These are phyloP conservation scores for Fusarium buharicum DNA, from an alignment of 2,329 filamentous ascomycete species.

Conservation along the genomic window DNA sequence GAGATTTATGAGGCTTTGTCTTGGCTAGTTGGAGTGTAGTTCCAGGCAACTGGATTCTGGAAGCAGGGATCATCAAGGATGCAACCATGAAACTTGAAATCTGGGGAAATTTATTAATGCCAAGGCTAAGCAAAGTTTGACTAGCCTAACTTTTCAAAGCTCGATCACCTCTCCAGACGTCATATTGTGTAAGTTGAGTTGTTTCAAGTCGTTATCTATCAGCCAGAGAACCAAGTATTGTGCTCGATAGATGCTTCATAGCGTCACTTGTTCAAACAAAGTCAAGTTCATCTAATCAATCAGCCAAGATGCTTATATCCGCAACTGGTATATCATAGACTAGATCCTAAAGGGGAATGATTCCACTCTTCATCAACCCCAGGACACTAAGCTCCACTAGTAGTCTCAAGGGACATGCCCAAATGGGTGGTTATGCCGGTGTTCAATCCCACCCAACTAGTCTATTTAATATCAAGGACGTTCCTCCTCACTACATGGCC, in stretches of 20 bases:
- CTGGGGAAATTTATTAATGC: neutral
- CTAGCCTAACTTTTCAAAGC: neutral
- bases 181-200: neutral
- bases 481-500: slow-evolving; percentile 10
- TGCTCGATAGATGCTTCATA: neutral
- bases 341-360: neutral
- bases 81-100: neutral
- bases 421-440: neutral
- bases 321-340: neutral
- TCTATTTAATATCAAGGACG: slow-evolving; percentile 9
- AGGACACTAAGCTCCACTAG: slow-evolving; percentile 31
- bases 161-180: neutral
- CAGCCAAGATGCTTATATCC: slow-evolving; percentile 2
- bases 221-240: neutral
- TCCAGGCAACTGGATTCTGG: neutral
- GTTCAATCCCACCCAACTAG: too few relatives aligned
- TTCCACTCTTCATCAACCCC: slow-evolving; percentile 32
- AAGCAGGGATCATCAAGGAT: neutral
- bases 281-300: slow-evolving; percentile 39
- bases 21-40: neutral
- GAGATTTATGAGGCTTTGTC: neutral
- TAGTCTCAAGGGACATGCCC: slow-evolving; percentile 2
- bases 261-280: neutral
- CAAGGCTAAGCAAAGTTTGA: neutral
- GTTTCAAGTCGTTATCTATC: neutral